phyloP scores from a whole-genome alignment of 306 rosid species.

The Acmispon strigosus region DNA sequence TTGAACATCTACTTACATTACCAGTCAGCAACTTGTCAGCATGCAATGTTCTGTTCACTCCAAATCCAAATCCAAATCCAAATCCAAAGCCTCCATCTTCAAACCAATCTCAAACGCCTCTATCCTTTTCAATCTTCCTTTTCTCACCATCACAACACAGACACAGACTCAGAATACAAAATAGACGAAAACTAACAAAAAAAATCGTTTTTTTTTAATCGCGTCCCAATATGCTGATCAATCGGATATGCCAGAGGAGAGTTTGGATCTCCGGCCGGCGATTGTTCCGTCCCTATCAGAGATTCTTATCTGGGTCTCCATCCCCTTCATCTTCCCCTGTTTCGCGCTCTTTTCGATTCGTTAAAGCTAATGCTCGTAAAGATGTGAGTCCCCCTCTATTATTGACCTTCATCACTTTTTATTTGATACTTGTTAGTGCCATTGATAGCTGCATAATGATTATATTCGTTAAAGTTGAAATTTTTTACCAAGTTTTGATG shows the following conservation, averaged over 20 bases:
- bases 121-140: neutral
- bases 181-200: no score
- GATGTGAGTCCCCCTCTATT: slow-evolving; percentile 28
- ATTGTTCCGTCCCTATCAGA: neutral
- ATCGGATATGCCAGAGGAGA: slow-evolving; percentile 29
- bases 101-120: neutral
- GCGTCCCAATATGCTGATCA: slow-evolving; percentile 19
- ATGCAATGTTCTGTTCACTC: neutral
- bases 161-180: neutral
- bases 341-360: slow-evolving; percentile 9
- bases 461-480: neutral
- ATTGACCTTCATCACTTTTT: neutral
- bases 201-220: neutral
- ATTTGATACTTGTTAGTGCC: neutral
- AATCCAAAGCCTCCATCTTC: neutral
- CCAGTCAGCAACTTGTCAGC: neutral
- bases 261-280: slow-evolving; percentile 25
- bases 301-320: neutral
- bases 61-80: neutral
- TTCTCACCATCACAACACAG: neutral
- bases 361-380: slow-evolving; percentile 3
- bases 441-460: neutral
- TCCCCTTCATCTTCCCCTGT: neutral
- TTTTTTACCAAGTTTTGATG: neutral
- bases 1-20: neutral